These are phyloP conservation scores for Suillus alpinus DNA, from an alignment of 768 basidiomycete species.

Conservation along the genomic window DNA sequence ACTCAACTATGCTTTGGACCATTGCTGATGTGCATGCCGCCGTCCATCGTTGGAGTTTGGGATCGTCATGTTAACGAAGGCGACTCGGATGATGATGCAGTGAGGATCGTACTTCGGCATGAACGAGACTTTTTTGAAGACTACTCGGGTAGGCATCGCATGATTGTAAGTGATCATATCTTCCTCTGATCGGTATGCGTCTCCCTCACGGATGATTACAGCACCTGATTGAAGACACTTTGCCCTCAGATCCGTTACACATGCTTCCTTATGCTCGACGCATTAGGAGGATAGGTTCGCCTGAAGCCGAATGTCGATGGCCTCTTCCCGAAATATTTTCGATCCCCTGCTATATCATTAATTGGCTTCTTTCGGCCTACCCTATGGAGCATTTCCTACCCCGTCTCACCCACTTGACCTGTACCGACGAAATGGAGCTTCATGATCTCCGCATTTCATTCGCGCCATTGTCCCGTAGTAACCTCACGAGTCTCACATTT, in stretches of 20 bases:
- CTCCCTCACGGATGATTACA: neutral
- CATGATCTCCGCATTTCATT: neutral
- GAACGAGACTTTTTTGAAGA: neutral
- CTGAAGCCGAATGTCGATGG: neutral
- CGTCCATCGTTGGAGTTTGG: neutral
- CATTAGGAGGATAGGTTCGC: neutral
- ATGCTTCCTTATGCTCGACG: neutral
- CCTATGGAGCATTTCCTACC: neutral
- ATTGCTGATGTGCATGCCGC: neutral
- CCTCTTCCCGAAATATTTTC: neutral
- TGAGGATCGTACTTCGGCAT: neutral
- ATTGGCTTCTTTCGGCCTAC: neutral
- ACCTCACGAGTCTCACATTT: neutral
- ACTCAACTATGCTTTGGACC: conserved; percentile 3
- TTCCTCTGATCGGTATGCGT: neutral
- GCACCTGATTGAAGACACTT: neutral
- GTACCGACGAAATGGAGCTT: neutral
- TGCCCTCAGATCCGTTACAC: neutral
- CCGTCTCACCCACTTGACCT: neutral
- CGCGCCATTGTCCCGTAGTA: neutral
- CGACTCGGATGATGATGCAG: neutral
- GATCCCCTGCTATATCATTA: neutral
- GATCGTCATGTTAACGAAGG: neutral
- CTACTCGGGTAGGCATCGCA: neutral
- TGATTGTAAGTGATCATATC: neutral